phyloP scores from a whole-genome alignment of 805 yeast genomes.

The Kazachstania kunashirensis region DNA sequence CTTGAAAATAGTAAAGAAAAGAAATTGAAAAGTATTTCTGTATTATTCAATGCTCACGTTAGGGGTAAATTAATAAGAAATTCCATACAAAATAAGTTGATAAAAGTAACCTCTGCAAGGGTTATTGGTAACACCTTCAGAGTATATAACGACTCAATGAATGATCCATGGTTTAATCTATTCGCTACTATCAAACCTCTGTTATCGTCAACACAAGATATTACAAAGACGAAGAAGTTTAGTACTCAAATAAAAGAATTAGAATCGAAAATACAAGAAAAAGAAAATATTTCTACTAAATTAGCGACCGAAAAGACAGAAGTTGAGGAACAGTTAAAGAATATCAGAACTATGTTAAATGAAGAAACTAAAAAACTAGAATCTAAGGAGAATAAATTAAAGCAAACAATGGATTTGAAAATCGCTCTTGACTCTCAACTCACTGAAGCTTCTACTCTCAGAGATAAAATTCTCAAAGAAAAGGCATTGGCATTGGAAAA shows the following conservation, averaged over 20 bases:
- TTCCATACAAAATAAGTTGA: constrained; percentile 38
- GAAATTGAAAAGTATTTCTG: constrained; percentile 44
- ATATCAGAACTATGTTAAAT: constrained; percentile 29
- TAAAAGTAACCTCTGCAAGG: constrained; percentile 59
- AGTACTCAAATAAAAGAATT: constrained; percentile 46
- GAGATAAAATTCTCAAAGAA: constrained; percentile 19
- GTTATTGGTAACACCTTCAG: constrained; percentile 54
- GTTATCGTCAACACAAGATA: constrained; percentile 52
- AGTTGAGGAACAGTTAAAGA: constrained; percentile 24
- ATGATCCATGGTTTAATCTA: constrained; percentile 73
- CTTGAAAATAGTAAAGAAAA: constrained; percentile 71
- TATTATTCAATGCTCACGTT: constrained; percentile 51
- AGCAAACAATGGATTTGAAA: constrained; percentile 35
- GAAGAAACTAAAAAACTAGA: constrained; percentile 36
- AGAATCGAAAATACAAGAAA: constrained; percentile 36
- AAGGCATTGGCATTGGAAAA: constrained; percentile 19
- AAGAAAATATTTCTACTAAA: constrained; percentile 27
- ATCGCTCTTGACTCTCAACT: constrained; percentile 22
- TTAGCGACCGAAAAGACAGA: constrained; percentile 21
- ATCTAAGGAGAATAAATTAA: constrained; percentile 40
- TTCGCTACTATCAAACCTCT: constrained; percentile 67
- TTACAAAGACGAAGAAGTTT: constrained; percentile 46
- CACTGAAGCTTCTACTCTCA: constrained; percentile 11
- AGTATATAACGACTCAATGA: constrained; percentile 37
- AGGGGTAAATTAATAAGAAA: constrained; percentile 57